Evolutionary conservation across 2,329 filamentous ascomycete genomes (phyloP).

Genomic region (Aspergillus intermedius): DNA sequence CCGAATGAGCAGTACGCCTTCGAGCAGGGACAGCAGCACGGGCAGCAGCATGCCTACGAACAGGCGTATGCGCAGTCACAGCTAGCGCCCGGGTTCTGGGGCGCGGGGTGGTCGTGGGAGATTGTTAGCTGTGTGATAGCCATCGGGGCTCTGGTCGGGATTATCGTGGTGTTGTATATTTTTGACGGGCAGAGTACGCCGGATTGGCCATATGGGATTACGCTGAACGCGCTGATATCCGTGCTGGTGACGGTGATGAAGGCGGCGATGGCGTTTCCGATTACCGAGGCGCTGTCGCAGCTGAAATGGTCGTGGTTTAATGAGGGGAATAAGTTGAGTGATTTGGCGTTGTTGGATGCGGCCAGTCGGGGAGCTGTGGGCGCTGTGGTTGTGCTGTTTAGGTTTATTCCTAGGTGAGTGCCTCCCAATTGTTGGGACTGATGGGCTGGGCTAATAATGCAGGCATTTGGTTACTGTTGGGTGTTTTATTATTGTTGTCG

Average conservation of each 20-base stretch:
- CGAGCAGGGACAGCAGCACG: no score
- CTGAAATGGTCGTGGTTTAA: constrained; percentile 33
- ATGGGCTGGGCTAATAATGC: not conserved
- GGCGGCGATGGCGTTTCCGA: constrained; percentile 22
- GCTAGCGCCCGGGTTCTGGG: constrained; percentile 6
- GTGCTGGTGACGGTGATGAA: constrained; percentile 25
- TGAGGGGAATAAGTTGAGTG: constrained; percentile 18
- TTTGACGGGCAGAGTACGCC: constrained; percentile 22
- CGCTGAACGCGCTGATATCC: constrained; percentile 27
- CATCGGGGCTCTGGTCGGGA: constrained; percentile 27
- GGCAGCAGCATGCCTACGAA: not conserved
- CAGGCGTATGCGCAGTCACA: not conserved
- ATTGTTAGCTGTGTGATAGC: constrained; percentile 19
- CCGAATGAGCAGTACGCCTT: not conserved
- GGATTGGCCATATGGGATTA: constrained; percentile 27
- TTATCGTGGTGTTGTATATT: constrained; percentile 25
- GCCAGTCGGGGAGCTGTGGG: constrained; percentile 29
- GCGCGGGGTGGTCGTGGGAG: constrained; percentile 15
- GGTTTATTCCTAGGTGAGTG: constrained; percentile 13
- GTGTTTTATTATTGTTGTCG: constrained; percentile 22
- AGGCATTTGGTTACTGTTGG: constrained; percentile 23
- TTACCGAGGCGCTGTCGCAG: constrained; percentile 26
- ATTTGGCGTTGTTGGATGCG: constrained; percentile 27
- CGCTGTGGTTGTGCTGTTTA: constrained; percentile 20
- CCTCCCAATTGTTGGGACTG: no score